phyloP scores from a whole-genome alignment of 2,329 filamentous ascomycete genomes.

The Paracoccidioides lutzii region DNA sequence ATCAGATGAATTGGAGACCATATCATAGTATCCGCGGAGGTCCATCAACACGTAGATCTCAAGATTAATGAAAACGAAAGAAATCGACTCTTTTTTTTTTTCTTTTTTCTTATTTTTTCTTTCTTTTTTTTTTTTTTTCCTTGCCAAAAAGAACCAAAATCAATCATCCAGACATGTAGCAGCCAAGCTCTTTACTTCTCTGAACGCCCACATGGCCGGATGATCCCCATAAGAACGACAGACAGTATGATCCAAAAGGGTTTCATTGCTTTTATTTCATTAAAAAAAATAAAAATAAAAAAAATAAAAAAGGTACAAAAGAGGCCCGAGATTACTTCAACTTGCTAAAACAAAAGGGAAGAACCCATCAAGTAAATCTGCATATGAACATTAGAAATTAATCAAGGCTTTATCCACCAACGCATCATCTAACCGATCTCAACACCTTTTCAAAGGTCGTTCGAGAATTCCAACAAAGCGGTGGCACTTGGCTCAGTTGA shows the following conservation, averaged over 20 bases:
- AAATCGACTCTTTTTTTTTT: too few relatives aligned
- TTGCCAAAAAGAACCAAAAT: neutral
- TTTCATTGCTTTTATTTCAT: neutral
- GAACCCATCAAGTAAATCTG: too few relatives aligned
- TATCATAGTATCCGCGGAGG: too few relatives aligned
- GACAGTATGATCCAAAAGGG: neutral
- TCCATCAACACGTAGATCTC: too few relatives aligned
- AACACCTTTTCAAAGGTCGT: neutral
- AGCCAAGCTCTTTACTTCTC: neutral
- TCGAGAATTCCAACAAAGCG: slow-evolving; percentile 49
- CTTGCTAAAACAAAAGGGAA: neutral
- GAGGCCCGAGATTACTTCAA: neutral
- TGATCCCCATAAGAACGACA: neutral
- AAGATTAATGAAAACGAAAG: too few relatives aligned
- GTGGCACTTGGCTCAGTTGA: slow-evolving; percentile 82
- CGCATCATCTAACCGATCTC: neutral
- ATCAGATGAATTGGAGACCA: too few relatives aligned
- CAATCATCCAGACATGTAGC: neutral
- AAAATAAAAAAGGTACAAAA: neutral
- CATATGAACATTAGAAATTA: too few relatives aligned
- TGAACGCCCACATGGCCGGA: too few relatives aligned
- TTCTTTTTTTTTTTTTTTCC: too few relatives aligned
- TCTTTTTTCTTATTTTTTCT: too few relatives aligned
- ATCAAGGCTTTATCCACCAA: too few relatives aligned
- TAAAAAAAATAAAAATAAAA: neutral